Conservation (phyloP, 345 rosid genomes). For the Citropsis articulata region DNA sequence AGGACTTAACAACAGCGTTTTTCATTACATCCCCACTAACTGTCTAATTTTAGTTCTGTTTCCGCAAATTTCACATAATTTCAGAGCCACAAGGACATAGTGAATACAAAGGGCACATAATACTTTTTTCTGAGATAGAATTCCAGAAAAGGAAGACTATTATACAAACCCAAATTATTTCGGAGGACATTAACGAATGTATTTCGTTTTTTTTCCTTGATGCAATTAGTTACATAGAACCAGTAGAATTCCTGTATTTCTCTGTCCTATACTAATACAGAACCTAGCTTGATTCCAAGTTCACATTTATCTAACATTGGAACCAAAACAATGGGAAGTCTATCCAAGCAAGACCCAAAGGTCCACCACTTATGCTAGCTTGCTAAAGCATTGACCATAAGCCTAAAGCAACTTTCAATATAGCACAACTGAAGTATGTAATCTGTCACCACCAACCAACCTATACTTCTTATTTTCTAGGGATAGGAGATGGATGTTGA, state of each 20-base stretch:
- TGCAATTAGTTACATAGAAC: too few species aligned
- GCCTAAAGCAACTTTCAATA: background rate
- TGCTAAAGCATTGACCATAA: too few species aligned
- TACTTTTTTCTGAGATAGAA: background rate
- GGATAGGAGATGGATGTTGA: background rate
- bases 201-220: too few species aligned
- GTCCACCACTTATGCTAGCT: background rate
- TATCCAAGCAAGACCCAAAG: background rate
- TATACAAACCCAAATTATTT: too few species aligned
- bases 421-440: background rate
- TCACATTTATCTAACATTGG: background rate
- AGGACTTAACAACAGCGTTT: background rate
- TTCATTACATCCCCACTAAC: too few species aligned
- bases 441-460: background rate
- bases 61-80: too few species aligned
- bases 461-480: background rate
- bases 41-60: too few species aligned
- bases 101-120: background rate
- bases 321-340: background rate
- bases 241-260: too few species aligned
- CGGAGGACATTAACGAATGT: too few species aligned
- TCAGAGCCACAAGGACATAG: background rate
- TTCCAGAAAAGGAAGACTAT: background rate
- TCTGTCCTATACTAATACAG: too few species aligned
- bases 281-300: too few species aligned